Evolutionary conservation across 1,284 basidiomycete species (phyloP), one percentile per base, ranked within the genome.

Genomic region (Puccinia horiana): DNA sequence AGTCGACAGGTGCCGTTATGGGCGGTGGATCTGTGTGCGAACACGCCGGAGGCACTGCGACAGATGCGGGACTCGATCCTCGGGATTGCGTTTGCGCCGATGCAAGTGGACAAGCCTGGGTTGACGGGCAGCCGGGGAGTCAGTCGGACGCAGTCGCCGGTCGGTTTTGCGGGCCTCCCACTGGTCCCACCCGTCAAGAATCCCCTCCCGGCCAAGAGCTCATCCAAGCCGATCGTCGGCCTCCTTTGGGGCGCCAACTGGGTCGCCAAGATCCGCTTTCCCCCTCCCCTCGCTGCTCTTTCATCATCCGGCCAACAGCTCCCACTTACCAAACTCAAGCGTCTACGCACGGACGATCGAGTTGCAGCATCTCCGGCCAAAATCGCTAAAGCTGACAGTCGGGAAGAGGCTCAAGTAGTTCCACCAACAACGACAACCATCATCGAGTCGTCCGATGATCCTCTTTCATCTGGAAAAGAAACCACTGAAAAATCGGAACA

Each of bases 31-130:
- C 16, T 79, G 32, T 35, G 47, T 26, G 29, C 44, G 29, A 37
- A 56, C 29, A 32, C 65, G 29, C 44, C 42, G 6, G 29, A 23
- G 40, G 42, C 29, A 5, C 37, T 81, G 8, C 44, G 26, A 8
- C 12, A 63, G n/a, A 54, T 81, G 9, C 52, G 79, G 26, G 79
- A 81, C 32, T 20, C 79, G 79, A 63, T 81, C 52, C 58, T 74
- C 26, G 79, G 79, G n/a, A 81, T 81, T 18, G 69, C 26, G 23
- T 81, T 81, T 42, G 47, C 52, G 40, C 72, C 72, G 12, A n/a
- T 52, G 32, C 47, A 35, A 32, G 11, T 29, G 26, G 20, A 35
- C n/a, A 3, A 56, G 40, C 49, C n/a, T n/a, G n/a, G n/a, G n/a
- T n/a, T n/a, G n/a, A n/a, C 32, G 61, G 0, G 44, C n/a, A 42